Conservation (phyloP, 768 basidiomycete genomes). For the Leccinum uliginosum region DNA sequence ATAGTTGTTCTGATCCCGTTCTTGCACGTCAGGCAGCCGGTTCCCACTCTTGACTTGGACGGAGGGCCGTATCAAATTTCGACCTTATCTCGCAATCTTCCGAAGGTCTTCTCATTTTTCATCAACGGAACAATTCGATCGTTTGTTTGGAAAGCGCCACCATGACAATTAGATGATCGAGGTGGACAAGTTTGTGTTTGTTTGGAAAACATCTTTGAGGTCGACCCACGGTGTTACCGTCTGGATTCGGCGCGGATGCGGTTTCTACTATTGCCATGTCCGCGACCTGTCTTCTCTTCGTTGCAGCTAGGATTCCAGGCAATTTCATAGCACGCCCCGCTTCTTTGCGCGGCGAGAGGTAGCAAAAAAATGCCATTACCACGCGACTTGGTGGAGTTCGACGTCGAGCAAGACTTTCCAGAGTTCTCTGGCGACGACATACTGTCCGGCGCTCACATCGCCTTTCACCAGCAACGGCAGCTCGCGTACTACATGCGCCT, state of each 20-base stretch:
- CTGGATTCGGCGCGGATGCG: slow-evolving; percentile 15
- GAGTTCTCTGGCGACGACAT: slow-evolving; percentile 50
- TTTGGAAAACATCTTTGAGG: slow-evolving; percentile 15
- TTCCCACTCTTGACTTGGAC: no score
- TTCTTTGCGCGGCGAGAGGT: slow-evolving; percentile 14
- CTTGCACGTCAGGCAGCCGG: no score
- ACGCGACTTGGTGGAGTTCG: slow-evolving; percentile 32
- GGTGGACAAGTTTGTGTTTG: slow-evolving; percentile 19
- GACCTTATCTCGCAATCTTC: no score
- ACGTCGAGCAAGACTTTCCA: slow-evolving; percentile 34
- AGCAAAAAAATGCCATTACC: slow-evolving; percentile 34
- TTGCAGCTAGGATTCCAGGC: slow-evolving; percentile 12
- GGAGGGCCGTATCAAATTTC: no score
- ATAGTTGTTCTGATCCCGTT: no score
- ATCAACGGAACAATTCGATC: no score
- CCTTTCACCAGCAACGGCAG: slow-evolving; percentile 70
- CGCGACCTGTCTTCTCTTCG: slow-evolving; percentile 10
- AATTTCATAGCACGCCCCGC: slow-evolving; percentile 23
- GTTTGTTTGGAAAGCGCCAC: no score
- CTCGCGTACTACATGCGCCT: slow-evolving; percentile 74
- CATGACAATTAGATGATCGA: no score
- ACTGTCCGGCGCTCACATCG: slow-evolving; percentile 64
- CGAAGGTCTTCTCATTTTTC: no score
- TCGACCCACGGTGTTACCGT: background rate
- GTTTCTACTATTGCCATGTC: slow-evolving; percentile 14